phyloP scores from a whole-genome alignment of 176 grass and related monocot genomes.

The Cymbopogon citratus region DNA sequence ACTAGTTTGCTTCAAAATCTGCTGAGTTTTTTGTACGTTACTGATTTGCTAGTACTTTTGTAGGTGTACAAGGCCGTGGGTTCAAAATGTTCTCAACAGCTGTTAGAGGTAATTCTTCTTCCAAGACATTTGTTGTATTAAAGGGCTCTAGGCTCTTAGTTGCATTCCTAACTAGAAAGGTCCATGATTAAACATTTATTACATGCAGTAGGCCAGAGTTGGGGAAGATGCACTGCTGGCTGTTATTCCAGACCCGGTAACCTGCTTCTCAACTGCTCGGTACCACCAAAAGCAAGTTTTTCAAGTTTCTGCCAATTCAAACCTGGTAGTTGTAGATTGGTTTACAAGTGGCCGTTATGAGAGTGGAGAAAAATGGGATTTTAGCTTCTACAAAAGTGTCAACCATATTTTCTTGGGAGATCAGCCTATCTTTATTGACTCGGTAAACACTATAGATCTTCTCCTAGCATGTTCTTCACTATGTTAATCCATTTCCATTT shows the following conservation, averaged over 20 bases:
- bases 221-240: conserved; percentile 66
- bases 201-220: conserved; percentile 63
- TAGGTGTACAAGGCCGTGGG: conserved; percentile 87
- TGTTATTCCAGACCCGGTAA: conserved; percentile 83
- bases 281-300: conserved; percentile 85
- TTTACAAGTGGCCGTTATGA: conserved; percentile 86
- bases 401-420: conserved; percentile 66
- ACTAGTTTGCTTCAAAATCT: not conserved
- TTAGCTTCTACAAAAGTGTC: conserved; percentile 59
- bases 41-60: conserved; percentile 12
- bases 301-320: conserved; percentile 52
- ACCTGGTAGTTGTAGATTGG: conserved; percentile 85
- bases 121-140: not conserved
- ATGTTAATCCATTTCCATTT: not conserved
- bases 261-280: conserved; percentile 67
- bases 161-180: not conserved
- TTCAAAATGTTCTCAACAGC: conserved; percentile 78
- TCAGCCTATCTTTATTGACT: conserved; percentile 81
- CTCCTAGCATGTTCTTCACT: conserved; percentile 10
- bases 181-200: conserved; percentile 10
- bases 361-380: conserved; percentile 77
- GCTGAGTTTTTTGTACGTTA: not conserved
- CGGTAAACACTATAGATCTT: conserved; percentile 24
- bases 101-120: conserved; percentile 61
- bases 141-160: not conserved